Conservation (phyloP, 176 grass and related monocot genomes). For the Carex pumila region DNA sequence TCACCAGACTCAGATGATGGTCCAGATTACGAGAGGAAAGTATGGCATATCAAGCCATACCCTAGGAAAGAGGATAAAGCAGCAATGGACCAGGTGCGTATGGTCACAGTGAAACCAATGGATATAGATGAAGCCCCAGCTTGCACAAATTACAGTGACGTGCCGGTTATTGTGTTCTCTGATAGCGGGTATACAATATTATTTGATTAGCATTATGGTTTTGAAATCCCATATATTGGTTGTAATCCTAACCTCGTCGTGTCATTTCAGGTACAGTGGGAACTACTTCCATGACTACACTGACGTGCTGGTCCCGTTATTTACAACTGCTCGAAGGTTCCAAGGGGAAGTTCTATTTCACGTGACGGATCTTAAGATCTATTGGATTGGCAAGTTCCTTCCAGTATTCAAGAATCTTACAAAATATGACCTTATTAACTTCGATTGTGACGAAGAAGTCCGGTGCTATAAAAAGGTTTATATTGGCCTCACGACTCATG, state of each 20-base stretch:
- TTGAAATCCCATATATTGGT: neutral
- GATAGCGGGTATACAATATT: conserved; percentile 29
- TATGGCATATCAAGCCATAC: conserved; percentile 56
- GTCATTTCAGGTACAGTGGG: conserved; percentile 49
- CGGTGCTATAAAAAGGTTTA: conserved; percentile 49
- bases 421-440: conserved; percentile 56
- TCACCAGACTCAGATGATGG: conserved; percentile 23
- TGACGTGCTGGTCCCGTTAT: conserved; percentile 73
- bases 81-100: conserved; percentile 31
- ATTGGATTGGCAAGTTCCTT: conserved; percentile 59
- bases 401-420: conserved; percentile 55
- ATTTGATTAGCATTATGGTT: neutral
- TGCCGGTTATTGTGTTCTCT: conserved; percentile 76
- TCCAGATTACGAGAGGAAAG: conserved; percentile 38
- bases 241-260: neutral
- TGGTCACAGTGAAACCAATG: conserved; percentile 35
- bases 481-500: conserved; percentile 57
- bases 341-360: conserved; percentile 60
- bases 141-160: conserved; percentile 31
- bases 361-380: conserved; percentile 53
- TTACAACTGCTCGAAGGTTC: conserved; percentile 46
- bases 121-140: neutral
- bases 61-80: conserved; percentile 47
- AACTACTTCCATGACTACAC: conserved; percentile 91
- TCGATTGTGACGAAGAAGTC: conserved; percentile 44